phyloP scores from a whole-genome alignment of 2,329 filamentous ascomycete genomes.

The Zymoseptoria ardabiliae region DNA sequence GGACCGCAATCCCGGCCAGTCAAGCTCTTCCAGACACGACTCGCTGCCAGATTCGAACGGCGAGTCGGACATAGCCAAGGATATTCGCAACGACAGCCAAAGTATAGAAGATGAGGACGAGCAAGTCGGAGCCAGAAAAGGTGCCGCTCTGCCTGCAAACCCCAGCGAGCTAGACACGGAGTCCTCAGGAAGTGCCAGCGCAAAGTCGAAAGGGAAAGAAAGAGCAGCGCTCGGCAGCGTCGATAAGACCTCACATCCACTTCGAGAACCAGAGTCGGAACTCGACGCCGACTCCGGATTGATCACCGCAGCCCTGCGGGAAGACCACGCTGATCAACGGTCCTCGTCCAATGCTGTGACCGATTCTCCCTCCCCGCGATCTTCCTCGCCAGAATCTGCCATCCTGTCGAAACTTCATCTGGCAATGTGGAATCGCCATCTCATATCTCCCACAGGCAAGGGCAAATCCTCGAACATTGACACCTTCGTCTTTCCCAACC shows the following conservation, averaged over 20 bases:
- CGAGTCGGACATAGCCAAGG: background rate
- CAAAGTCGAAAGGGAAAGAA: background rate
- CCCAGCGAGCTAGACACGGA: background rate
- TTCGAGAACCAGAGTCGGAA: too few relatives aligned
- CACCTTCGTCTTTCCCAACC: background rate
- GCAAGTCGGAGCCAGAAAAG: background rate
- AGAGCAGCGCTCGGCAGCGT: too few relatives aligned
- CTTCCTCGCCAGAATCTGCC: too few relatives aligned
- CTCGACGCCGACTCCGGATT: too few relatives aligned
- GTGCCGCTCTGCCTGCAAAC: background rate
- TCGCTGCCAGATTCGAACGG: background rate
- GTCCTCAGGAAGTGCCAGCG: background rate
- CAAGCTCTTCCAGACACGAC: background rate
- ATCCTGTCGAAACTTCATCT: too few relatives aligned
- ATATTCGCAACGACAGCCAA: background rate
- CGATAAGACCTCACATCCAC: too few relatives aligned
- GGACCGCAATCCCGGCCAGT: background rate
- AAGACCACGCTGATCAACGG: too few relatives aligned
- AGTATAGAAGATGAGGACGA: background rate
- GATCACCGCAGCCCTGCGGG: too few relatives aligned
- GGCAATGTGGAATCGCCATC: too few relatives aligned
- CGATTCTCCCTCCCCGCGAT: too few relatives aligned
- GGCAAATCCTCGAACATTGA: background rate
- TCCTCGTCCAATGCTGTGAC: too few relatives aligned
- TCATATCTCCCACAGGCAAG: too few relatives aligned